Evolutionary conservation across 306 rosid genomes (phyloP), one percentile per base, ranked within the genome.

Genomic region (Lathyrus oleraceus): DNA sequence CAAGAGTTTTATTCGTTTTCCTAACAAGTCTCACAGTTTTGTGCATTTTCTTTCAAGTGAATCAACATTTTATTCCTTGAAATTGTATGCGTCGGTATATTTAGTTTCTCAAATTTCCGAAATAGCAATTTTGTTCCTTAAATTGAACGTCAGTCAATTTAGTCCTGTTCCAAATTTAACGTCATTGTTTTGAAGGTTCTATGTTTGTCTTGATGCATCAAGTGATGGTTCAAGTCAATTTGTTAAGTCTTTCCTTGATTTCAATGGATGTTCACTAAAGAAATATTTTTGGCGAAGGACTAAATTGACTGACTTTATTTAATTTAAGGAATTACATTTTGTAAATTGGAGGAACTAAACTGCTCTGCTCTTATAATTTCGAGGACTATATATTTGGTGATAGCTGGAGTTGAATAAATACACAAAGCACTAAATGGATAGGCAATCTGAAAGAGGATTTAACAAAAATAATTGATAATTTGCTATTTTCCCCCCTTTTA

Each of bases 401-500:
- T 71, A 19, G 71, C 39, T 35, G 69, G 65, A 35, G 40, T 65
- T 62, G 61, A 66, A 48, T 9, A 59, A 19, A 27, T 60, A 45
- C 69, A 21, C 10, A 20, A 27, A 28, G 43, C 54, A 65, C 53
- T 27, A 61, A 13, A 2, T 64, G 61, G 62, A 39, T 66, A 60
- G 14, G 38, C 63, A 59, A 51, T 72, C 32, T 1, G 49, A 43
- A 63, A 43, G 57, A 70, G 10, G 9, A 47, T 83, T 66, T 48
- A 63, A 11, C 70, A 40, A 71, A 81, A 40, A 45, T 52, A 75
- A 61, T 51, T 67, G 32, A 61, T 61, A 56, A 43, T 68, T 68
- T 75, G 61, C 61, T 40, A 60, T 42, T 30, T 54, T 48, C 75
- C 5, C 67, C 67, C 47, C 69, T 79, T 82, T 65, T 77, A 95